Evolutionary conservation across 768 basidiomycete genomes (phyloP).

Genomic region (Dacryopinax spathularia): DNA sequence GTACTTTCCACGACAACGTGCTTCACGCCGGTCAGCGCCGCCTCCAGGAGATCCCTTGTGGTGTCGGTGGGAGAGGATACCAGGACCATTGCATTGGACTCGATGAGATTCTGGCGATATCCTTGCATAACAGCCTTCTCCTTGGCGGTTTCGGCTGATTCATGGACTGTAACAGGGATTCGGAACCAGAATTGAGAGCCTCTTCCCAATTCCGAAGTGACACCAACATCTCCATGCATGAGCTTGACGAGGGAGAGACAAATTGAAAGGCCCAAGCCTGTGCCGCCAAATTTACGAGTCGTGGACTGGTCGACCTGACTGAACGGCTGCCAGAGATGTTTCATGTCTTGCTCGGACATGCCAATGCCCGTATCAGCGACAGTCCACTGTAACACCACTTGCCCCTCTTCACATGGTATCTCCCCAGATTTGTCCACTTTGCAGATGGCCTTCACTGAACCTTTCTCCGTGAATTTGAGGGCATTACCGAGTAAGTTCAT

Average conservation of each 20-base stretch:
- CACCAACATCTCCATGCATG: constrained; percentile 62
- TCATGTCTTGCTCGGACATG: constrained; percentile 48
- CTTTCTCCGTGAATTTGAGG: constrained; percentile 54
- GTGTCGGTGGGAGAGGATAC: constrained; percentile 46
- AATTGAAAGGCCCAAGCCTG: constrained; percentile 62
- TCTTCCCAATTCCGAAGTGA: constrained; percentile 45
- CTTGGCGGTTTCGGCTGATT: constrained; percentile 43
- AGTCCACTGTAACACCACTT: constrained; percentile 46
- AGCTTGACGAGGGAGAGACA: constrained; percentile 59
- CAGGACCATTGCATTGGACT: constrained; percentile 25
- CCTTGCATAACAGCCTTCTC: constrained; percentile 20
- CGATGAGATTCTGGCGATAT: background rate
- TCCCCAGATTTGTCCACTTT: constrained; percentile 31
- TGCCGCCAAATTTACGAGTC: constrained; percentile 61
- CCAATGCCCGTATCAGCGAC: constrained; percentile 68
- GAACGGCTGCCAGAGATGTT: constrained; percentile 57
- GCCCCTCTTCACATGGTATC: constrained; percentile 25
- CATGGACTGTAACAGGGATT: constrained; percentile 47
- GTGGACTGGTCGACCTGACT: constrained; percentile 69
- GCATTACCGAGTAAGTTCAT: constrained; percentile 71
- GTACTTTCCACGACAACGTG: constrained; percentile 33
- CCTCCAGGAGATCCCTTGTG: constrained; percentile 41
- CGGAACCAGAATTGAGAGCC: constrained; percentile 65
- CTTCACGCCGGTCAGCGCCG: constrained; percentile 42
- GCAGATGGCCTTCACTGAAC: constrained; percentile 49